Evolutionary conservation across 169 alveolate species (phyloP).

Genomic region (Plasmodium blacklocki): DNA sequence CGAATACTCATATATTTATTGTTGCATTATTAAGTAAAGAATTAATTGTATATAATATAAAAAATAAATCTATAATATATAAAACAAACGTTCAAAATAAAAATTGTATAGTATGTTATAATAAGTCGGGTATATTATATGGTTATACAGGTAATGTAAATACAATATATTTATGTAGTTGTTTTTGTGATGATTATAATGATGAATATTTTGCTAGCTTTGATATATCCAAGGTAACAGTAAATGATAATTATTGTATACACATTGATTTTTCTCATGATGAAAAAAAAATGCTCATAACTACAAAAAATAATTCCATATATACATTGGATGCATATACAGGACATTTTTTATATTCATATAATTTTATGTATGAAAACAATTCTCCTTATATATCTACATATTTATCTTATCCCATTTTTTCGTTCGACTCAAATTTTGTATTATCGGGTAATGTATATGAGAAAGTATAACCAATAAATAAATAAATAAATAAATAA

Average conservation of each 20-base stretch:
- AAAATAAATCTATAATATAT: constrained; percentile 21
- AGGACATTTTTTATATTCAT: constrained; percentile 48
- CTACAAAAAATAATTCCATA: constrained; percentile 21
- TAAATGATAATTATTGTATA: constrained; percentile 31
- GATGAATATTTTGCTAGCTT: constrained; percentile 67
- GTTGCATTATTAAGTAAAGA: constrained; percentile 39
- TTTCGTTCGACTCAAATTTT: constrained; percentile 65
- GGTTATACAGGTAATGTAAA: constrained; percentile 35
- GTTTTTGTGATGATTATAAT: constrained; percentile 72
- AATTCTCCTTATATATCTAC: background rate
- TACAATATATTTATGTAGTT: constrained; percentile 53
- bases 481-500: background rate
- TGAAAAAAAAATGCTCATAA: constrained; percentile 67
- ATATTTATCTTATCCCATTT: constrained; percentile 42
- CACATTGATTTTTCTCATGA: constrained; percentile 61
- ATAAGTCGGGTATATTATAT: constrained; percentile 62
- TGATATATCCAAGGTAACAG: constrained; percentile 55
- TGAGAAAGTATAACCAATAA: too few species aligned
- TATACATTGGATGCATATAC: constrained; percentile 71
- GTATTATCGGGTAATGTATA: constrained; percentile 36
- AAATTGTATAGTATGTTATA: constrained; percentile 43
- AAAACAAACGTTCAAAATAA: constrained; percentile 38
- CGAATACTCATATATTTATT: constrained; percentile 66
- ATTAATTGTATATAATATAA: constrained; percentile 21
- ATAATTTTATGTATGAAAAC: constrained; percentile 39